Base-by-base conservation (phyloP, 1,284 basidiomycete genomes). In the Peniophora sp. region DNA sequence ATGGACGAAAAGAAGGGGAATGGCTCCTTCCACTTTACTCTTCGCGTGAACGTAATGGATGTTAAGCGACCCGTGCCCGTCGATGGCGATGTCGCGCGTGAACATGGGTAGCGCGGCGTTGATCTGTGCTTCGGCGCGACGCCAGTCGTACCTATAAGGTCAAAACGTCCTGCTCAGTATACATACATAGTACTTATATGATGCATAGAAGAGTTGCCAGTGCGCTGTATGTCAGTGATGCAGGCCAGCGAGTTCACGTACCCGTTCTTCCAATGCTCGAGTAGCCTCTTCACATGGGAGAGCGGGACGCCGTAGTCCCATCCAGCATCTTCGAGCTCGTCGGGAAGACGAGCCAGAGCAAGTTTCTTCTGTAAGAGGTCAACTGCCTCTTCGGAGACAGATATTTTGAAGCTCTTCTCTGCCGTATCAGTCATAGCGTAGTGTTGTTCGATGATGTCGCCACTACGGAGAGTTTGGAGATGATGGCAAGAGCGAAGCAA, bases 1-100 rank as follows among this genome's bases (percentile, higher is more conserved):
- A 23, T 76, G 74, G 8, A 72, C 65, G 55, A 71, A 76, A 17
- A 77, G 59, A 3, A 77, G 50, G 0, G 74, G 74, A 35, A 76
- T 72, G 0, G 75, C 74, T 34, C 63, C 58, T 11, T 55, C 39
- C 2, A 59, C 56, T 9, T 45, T 25, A 20, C 44, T 25, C 23
- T 19, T 24, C 44, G 16, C 16, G 53, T 51, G 51, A 69, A 74
- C 59, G 64, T 53, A 71, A 53, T 77, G 73, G 1, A 75, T 57
- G 48, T 69, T 67, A 46, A 75, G 56, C 2, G 58, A 53, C 0
- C 65, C 70, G 44, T 67, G 69, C 5, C 56, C 62, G 0, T 69
- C 64, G 0, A 75, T 63, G 3, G 62, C 54, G 45, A 75, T 65
- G 49, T 70, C 64, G n/a, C 63, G 59, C 1, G 69, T 77, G 58